Evolutionary conservation across 1,139 yeast genomes (phyloP).

Genomic region (Saccharomyces hybrid): DNA sequence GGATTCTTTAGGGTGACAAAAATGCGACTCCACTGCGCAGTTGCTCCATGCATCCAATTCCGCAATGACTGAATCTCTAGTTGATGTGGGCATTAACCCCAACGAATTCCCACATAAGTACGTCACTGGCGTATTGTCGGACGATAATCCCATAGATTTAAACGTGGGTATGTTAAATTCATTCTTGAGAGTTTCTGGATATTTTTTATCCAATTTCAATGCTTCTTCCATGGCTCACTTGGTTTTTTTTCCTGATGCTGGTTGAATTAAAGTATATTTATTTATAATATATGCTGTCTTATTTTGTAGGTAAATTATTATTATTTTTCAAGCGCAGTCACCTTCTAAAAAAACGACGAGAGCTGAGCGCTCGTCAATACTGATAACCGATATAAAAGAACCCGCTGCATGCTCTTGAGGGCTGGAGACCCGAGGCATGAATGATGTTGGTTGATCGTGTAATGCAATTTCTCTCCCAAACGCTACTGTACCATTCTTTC

Average conservation of each 20-base stretch:
- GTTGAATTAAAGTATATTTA: not conserved
- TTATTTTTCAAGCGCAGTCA: not conserved
- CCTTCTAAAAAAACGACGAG: too few relatives aligned
- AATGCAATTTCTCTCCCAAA: too few relatives aligned
- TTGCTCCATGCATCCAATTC: constrained; percentile 78
- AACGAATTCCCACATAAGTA: constrained; percentile 87
- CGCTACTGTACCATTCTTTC: too few relatives aligned
- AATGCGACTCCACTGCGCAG: constrained; percentile 80
- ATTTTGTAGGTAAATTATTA: not conserved
- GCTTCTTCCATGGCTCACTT: constrained; percentile 8
- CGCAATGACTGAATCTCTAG: constrained; percentile 47
- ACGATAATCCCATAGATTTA: constrained; percentile 41
- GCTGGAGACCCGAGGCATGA: not conserved
- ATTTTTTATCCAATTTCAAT: constrained; percentile 22
- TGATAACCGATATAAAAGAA: not conserved
- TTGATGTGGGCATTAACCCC: constrained; percentile 73
- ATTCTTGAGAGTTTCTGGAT: constrained; percentile 33
- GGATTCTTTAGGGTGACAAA: constrained; percentile 47
- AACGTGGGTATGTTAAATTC: constrained; percentile 56
- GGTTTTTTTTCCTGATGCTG: not conserved
- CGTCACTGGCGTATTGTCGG: constrained; percentile 25
- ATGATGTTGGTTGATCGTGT: not conserved
- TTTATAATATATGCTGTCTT: not conserved
- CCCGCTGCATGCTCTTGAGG: not conserved
- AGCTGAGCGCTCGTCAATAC: too few relatives aligned